A percentile compares a stretch with the other conserved stretches of the same genome.
Conservation (phyloP, 306 rosid genomes). For the Rosa multiflora region DNA sequence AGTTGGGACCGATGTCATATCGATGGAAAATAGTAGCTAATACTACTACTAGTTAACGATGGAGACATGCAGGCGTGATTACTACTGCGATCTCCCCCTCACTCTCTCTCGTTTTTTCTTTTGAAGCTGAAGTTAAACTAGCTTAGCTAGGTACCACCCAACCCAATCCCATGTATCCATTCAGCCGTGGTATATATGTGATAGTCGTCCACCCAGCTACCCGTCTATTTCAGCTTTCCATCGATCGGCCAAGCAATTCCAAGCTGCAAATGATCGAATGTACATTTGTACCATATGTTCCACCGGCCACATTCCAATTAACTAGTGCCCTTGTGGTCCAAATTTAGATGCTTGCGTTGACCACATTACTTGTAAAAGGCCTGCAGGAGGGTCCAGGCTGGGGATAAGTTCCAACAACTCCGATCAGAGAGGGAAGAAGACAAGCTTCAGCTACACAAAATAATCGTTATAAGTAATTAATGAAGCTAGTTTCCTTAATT, state of each 20-base stretch:
- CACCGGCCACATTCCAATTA: background rate
- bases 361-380: background rate
- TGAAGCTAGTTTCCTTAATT: too few species aligned
- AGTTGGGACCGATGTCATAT: background rate
- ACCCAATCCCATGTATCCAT: background rate
- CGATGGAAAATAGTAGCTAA: background rate
- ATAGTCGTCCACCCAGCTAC: background rate
- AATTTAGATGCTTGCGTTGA: slow-evolving; percentile 3
- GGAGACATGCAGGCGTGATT: background rate
- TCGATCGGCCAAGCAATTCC: background rate
- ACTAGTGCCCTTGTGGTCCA: background rate
- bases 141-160: background rate
- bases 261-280: background rate
- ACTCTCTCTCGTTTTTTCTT: background rate
- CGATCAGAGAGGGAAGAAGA: too few species aligned
- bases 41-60: slow-evolving; percentile 1
- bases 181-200: background rate
- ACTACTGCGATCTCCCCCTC: background rate
- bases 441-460: too few species aligned
- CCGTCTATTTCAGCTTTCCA: background rate
- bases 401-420: too few species aligned
- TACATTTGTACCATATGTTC: background rate
- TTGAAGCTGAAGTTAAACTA: background rate
- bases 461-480: too few species aligned
- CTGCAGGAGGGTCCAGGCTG: background rate